A percentile compares a stretch with the other conserved stretches of the same genome.
These are phyloP conservation scores for Brassica nigra DNA, from an alignment of 345 rosid species.

Conservation along the genomic window DNA sequence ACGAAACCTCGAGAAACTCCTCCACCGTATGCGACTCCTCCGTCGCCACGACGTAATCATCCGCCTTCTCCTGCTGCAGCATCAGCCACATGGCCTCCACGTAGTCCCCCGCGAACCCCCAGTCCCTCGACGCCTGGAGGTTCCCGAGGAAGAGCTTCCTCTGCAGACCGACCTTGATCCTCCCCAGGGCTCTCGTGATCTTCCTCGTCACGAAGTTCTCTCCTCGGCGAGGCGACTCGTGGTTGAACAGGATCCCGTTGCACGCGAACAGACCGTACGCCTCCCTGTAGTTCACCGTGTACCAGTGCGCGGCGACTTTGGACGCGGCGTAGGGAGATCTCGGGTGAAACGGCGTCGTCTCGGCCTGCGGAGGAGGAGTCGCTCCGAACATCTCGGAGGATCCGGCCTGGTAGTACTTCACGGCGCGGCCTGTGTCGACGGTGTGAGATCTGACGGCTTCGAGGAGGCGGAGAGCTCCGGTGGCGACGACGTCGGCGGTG, in stretches of 20 bases:
- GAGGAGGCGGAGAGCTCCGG: slow-evolving; percentile 85
- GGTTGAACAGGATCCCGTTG: slow-evolving; percentile 93
- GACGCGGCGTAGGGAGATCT: slow-evolving; percentile 97
- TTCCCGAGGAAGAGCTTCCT: slow-evolving; percentile 84
- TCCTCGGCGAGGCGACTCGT: slow-evolving; percentile 89
- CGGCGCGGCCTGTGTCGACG: slow-evolving; percentile 62
- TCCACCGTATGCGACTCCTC: slow-evolving; percentile 91
- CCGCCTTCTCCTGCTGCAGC: slow-evolving; percentile 92
- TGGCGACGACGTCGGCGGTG: slow-evolving; percentile 87
- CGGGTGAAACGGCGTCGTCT: slow-evolving; percentile 82
- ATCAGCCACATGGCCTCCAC: slow-evolving; percentile 99
- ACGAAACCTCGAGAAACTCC: slow-evolving; percentile 82
- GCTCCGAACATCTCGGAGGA: slow-evolving; percentile 98
- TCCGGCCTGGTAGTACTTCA: slow-evolving; percentile 91
- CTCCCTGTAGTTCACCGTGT: slow-evolving; percentile 91
- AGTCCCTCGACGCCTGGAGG: slow-evolving; percentile 83
- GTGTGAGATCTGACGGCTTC: slow-evolving; percentile 89
- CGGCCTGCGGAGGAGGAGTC: slow-evolving; percentile 87
- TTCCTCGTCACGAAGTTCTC: slow-evolving; percentile 95
- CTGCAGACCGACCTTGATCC: slow-evolving; percentile 86
- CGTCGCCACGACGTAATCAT: slow-evolving; percentile 93
- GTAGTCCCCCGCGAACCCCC: slow-evolving; percentile 97
- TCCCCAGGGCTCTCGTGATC: slow-evolving; percentile 88
- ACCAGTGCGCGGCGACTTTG: slow-evolving; percentile 96
- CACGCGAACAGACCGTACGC: slow-evolving; percentile 88